Evolutionary conservation across 345 rosid genomes (phyloP), one percentile per base, ranked within the genome.

Genomic region (Camelina neglecta): DNA sequence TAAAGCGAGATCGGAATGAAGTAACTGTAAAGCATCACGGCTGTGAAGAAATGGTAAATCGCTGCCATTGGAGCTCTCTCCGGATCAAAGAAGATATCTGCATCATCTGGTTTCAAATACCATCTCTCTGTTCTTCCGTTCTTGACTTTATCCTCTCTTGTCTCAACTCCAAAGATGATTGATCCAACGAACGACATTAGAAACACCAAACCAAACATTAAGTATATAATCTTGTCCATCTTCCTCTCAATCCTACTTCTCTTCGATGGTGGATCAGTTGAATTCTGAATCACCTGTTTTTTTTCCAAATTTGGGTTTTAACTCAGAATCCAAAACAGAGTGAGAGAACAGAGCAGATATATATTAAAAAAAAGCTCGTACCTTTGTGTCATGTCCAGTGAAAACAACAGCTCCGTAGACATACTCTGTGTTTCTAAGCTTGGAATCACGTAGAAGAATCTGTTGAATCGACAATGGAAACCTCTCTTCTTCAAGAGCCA

Each of bases 1-100:
- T 92, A 94, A 80, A 94, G 82, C 5, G 97, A 94, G 35, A 94
- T 94, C 1, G 97, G 98, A 59, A 94, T 94, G 81, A 94, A 94
- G 85, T 79, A 73, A 66, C 82, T 75, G 71, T 81, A 89, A 13
- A 94, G 74, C 93, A 94, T 81, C n/a, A 85, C 33, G 5, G 96
- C 90, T 0, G 95, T 83, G 58, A 94, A 77, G 78, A 92, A 90
- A 55, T 94, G 95, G 77, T 20, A 81, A 33, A 88, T 11, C 41
- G 89, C 84, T 31, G 98, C 97, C 58, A 15, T 3, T 15, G 84
- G 74, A 4, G 84, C 86, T 58, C 11, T 79, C n/a, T 81, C 29
- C 13, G 97, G 96, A 74, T 90, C 93, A 50, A 86, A 90, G 77
- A 80, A 86, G 62, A 79, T 72, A 2, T 21, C 44, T 11, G 96